Base-by-base conservation (phyloP, 176 grass and related monocot species). In the Typha latifolia region DNA sequence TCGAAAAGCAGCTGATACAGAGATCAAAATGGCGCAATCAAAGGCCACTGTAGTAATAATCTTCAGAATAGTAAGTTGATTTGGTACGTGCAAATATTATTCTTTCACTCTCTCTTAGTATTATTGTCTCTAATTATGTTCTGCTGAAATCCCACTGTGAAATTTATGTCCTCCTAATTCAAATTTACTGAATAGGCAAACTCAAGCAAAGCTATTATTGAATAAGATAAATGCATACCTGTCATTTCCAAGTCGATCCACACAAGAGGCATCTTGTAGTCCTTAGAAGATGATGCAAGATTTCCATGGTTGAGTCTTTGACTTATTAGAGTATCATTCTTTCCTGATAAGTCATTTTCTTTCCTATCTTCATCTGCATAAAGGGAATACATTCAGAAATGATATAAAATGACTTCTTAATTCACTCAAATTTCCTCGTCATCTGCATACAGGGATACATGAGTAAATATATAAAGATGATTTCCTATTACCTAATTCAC, bases 211-310 rank as follows among this genome's bases (percentile, higher is more conserved):
- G 9, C 53, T 70, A 22, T 6, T 49, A 51, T 37, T 34, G 32
- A 55, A 57, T 65, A 55, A 32, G 48, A 78, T 47, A 2, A 75
- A 62, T 63, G 48, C 21, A 27, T 22, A 96, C 87, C 91, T 32
- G 87, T 88, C 91, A 96, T 91, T 96, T 96, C 91, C 82, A 96
- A 69, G 74, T 96, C 91, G 67, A 96, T 91, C 87, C 91, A 96
- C 21, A 91, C 91, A 62, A 91, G 86, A 56, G 91, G 84, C 84
- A 85, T 85, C 68, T 50, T 88, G 74, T 83, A 88, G 63, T 82
- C 67, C 71, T 50, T 21, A 13, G 79, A 81, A 37, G 76, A 90
- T 75, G 75, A 70, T 22, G 62, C 68, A 48, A 72, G 62, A 16
- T 14, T 56, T 75, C 29, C 69, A 61, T 63, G 77, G 24, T 84